phyloP scores from a whole-genome alignment of 2,329 filamentous ascomycete genomes.

The Fusarium chaquense region DNA sequence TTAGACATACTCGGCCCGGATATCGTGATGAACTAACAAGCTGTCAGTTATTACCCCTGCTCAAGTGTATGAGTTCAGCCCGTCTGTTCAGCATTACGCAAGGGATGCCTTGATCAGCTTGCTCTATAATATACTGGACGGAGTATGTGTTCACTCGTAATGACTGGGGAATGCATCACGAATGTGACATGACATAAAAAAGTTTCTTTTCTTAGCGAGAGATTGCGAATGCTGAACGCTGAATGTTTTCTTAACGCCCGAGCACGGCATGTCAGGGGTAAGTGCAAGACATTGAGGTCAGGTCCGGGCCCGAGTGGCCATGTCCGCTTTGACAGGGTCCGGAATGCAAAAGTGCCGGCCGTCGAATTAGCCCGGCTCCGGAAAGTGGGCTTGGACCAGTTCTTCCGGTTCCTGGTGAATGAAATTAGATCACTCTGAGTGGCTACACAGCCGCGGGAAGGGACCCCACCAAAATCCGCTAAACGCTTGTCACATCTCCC shows the following conservation, averaged over 20 bases:
- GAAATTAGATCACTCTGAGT: slow-evolving; percentile 34
- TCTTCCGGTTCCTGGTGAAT: slow-evolving; percentile 1
- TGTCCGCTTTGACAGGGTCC: neutral
- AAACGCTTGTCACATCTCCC: slow-evolving; percentile 30
- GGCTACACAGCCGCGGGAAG: slow-evolving; percentile 21
- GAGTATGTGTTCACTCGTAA: neutral
- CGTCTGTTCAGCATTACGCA: neutral
- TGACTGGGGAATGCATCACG: neutral
- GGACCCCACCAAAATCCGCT: slow-evolving; percentile 16
- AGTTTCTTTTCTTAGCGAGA: neutral
- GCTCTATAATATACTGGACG: neutral
- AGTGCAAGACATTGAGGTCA: neutral
- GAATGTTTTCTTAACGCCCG: neutral
- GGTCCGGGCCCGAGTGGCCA: slow-evolving; percentile 6
- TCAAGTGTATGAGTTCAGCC: slow-evolving; percentile 15
- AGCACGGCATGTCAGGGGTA: neutral
- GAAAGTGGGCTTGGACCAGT: neutral
- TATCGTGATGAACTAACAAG: slow-evolving; percentile 1
- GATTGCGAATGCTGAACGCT: neutral
- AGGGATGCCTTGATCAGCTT: slow-evolving; percentile 6
- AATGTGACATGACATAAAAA: neutral
- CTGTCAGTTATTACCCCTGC: slow-evolving; percentile 2
- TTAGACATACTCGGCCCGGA: neutral
- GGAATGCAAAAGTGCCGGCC: slow-evolving; percentile 1
- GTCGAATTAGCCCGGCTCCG: slow-evolving; percentile 23